Evolutionary conservation across 352 stramenopile genomes (phyloP).

Genomic region (Blastocystis sp.): DNA sequence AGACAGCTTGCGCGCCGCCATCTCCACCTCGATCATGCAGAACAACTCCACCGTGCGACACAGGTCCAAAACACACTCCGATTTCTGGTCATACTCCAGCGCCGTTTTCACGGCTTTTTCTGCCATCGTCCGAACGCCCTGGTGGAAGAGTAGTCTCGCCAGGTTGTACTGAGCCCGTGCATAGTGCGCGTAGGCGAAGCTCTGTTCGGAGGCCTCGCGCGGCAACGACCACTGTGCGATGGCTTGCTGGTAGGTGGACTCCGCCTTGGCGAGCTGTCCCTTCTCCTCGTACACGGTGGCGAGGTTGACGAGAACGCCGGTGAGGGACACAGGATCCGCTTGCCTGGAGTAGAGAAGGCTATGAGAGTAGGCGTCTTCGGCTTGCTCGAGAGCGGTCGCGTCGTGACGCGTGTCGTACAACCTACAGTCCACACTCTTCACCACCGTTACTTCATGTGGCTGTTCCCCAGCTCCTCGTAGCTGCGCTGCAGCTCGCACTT

Average conservation of each 20-base stretch:
- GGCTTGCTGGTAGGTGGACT: slow-evolving; percentile 13
- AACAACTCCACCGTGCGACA: neutral
- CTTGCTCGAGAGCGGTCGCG: neutral
- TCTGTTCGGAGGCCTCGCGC: neutral
- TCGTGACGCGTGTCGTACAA: neutral
- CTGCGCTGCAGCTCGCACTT: slow-evolving; percentile 9
- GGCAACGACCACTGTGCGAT: neutral
- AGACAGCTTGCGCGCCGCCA: neutral
- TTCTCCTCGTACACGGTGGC: neutral
- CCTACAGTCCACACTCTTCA: neutral
- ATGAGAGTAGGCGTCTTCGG: neutral
- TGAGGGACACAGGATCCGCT: neutral
- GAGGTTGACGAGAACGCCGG: slow-evolving; percentile 40
- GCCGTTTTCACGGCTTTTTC: neutral
- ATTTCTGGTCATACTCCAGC: neutral
- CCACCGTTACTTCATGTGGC: neutral
- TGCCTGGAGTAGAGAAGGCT: neutral
- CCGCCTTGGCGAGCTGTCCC: neutral
- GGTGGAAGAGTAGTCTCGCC: neutral
- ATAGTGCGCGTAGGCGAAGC: neutral
- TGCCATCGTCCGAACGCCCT: neutral
- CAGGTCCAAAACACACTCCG: neutral
- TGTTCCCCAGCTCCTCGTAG: slow-evolving; percentile 57
- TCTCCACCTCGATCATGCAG: neutral
- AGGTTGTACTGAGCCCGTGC: slow-evolving; percentile 1